phyloP scores from a whole-genome alignment of 164 flowering plant species.

The Vitis labrusca region DNA sequence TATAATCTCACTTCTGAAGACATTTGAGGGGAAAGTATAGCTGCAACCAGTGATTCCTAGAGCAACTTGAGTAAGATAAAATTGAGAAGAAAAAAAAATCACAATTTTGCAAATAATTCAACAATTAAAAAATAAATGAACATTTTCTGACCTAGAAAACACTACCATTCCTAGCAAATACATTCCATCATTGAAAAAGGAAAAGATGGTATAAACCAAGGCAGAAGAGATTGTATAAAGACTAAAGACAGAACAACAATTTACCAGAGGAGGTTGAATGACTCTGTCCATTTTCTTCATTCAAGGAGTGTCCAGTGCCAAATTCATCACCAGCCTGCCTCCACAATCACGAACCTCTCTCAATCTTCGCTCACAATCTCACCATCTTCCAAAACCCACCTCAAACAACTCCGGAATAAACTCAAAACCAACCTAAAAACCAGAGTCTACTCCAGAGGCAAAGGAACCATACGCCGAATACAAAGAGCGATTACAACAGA shows the following conservation, averaged over 20 bases:
- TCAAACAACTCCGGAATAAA: neutral
- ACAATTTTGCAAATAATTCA: neutral
- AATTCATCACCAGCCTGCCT: neutral
- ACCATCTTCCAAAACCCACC: neutral
- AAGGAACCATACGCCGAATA: conserved; percentile 3
- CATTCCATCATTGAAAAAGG: neutral
- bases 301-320: conserved; percentile 13
- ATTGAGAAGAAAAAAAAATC: neutral
- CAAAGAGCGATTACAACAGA: neutral
- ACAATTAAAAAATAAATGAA: too few species aligned
- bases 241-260: conserved; percentile 4
- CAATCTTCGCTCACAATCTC: neutral
- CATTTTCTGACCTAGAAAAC: neutral
- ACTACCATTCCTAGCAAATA: neutral
- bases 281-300: conserved; percentile 57
- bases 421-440: neutral
- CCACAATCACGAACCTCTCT: conserved; percentile 6
- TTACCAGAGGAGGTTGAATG: conserved; percentile 81
- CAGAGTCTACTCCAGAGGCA: conserved; percentile 7
- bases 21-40: neutral
- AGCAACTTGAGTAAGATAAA: neutral
- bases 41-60: neutral
- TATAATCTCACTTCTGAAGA: neutral
- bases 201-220: neutral
- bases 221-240: neutral